phyloP scores from a whole-genome alignment of 257 asterid genomes.

The Solanum stenotomum region DNA sequence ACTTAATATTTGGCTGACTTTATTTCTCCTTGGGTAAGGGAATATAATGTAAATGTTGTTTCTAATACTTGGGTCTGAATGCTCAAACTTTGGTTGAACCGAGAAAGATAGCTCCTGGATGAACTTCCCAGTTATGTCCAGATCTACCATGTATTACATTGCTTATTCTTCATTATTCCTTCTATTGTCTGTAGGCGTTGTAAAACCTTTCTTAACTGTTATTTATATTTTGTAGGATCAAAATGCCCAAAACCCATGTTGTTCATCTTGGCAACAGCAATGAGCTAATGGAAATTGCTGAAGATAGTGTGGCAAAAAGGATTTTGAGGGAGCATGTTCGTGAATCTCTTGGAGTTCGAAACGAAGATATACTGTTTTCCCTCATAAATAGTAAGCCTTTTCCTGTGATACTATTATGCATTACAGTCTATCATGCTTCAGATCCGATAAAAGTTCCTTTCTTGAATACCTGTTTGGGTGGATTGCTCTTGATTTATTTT shows the following conservation, averaged over 20 bases:
- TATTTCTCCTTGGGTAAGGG: not conserved
- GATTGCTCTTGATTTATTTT: not conserved
- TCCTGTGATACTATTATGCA: not conserved
- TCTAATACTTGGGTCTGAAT: not conserved
- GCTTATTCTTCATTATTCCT: conserved; percentile 5
- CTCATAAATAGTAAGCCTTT: conserved; percentile 74
- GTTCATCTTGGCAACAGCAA: conserved; percentile 98
- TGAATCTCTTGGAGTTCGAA: conserved; percentile 81
- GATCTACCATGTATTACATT: not conserved
- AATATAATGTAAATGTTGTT: not conserved
- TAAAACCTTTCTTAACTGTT: not conserved
- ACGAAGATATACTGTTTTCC: conserved; percentile 76
- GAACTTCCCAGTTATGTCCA: not conserved
- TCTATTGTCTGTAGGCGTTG: not conserved
- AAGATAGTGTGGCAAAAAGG: conserved; percentile 66
- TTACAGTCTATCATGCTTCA: not conserved
- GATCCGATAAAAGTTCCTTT: not conserved
- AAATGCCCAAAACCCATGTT: conserved; percentile 90
- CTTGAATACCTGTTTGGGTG: not conserved
- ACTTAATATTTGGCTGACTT: not conserved
- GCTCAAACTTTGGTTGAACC: not conserved
- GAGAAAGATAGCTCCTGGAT: not conserved
- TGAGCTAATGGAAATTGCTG: conserved; percentile 86
- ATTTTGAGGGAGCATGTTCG: conserved; percentile 82
- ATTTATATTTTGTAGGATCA: conserved; percentile 47